Evolutionary conservation across 2,329 filamentous ascomycete genomes (phyloP).

Genomic region (Cladosporium sp.): DNA sequence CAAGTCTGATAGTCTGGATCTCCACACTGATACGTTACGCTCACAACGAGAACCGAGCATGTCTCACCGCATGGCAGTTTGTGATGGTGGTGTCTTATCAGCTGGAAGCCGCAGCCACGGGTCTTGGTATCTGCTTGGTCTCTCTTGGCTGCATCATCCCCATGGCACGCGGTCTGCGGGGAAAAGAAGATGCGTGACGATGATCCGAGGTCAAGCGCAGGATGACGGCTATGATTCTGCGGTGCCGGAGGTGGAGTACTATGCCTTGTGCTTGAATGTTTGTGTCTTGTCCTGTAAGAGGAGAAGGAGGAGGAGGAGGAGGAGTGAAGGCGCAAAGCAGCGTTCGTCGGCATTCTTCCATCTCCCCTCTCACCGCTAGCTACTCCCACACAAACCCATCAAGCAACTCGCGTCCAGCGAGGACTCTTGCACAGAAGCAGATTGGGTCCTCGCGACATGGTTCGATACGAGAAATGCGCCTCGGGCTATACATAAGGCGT

Average conservation of each 20-base stretch:
- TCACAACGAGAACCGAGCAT: neutral
- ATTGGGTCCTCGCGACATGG: too few relatives aligned
- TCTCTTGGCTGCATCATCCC: neutral
- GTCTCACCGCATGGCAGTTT: neutral
- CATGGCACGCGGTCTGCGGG: constrained; percentile 1
- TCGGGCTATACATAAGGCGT: neutral
- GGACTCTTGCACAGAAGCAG: too few relatives aligned
- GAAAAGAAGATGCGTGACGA: neutral
- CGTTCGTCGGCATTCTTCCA: too few relatives aligned
- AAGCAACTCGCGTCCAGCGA: too few relatives aligned
- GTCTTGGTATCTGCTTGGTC: constrained; percentile 4
- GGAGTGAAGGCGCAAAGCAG: too few relatives aligned
- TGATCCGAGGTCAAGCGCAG: neutral
- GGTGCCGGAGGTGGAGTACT: neutral
- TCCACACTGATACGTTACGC: too few relatives aligned
- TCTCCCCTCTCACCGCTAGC: too few relatives aligned
- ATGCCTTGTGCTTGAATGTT: neutral
- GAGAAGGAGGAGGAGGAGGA: too few relatives aligned
- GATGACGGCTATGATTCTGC: neutral
- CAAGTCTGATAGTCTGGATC: too few relatives aligned
- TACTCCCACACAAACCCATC: too few relatives aligned
- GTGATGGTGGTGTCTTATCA: neutral
- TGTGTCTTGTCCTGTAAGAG: too few relatives aligned
- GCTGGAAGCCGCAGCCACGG: constrained; percentile 2
- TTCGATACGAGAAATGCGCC: too few relatives aligned